These are phyloP conservation scores for Dimocarpus longan DNA, from an alignment of 345 rosid genomes.

Conservation along the genomic window DNA sequence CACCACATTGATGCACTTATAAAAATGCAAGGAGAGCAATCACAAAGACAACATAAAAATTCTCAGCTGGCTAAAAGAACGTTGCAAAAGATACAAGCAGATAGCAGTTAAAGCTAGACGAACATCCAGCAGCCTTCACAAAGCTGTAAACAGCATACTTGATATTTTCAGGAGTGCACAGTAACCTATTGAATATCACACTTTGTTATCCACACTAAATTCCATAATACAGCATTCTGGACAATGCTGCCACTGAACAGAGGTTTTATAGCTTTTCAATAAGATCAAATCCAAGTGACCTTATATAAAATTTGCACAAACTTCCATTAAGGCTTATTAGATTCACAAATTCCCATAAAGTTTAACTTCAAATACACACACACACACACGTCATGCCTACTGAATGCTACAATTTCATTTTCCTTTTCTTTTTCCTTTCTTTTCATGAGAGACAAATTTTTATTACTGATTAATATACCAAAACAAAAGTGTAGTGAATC, in stretches of 20 bases:
- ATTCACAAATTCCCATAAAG: background rate
- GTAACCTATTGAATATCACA: background rate
- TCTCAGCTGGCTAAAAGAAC: background rate
- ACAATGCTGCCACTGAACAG: background rate
- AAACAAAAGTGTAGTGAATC: background rate
- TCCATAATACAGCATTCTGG: background rate
- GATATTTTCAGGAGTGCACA: background rate
- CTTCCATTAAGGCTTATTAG: background rate
- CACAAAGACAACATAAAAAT: background rate
- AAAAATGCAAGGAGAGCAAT: background rate
- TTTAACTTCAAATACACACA: no score
- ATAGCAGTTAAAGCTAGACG: background rate
- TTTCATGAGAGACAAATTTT: no score
- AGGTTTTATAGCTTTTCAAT: background rate
- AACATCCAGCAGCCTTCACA: background rate
- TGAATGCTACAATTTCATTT: background rate
- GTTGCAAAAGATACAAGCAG: background rate
- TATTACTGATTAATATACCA: background rate
- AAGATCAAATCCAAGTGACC: background rate
- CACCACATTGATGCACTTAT: background rate
- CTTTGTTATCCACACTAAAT: background rate
- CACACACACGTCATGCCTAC: background rate
- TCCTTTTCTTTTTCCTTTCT: no score
- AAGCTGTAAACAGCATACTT: background rate
- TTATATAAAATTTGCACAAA: background rate